These are phyloP conservation scores for Chlorella sorokiniana DNA, from an alignment of 139 green algal genomes.

Conservation along the genomic window DNA sequence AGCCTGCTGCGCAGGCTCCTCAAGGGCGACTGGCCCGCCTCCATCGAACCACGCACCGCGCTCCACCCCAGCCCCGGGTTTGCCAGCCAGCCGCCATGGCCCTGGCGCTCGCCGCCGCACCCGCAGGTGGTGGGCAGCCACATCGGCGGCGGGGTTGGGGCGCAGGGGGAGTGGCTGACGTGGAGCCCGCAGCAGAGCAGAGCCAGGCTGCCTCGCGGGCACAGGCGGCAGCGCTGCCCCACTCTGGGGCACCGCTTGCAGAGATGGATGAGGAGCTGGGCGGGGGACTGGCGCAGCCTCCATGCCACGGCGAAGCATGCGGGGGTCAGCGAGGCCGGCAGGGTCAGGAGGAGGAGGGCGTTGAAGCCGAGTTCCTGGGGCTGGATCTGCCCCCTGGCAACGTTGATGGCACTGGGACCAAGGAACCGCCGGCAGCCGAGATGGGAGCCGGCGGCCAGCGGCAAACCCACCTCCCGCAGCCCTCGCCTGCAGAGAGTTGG, in stretches of 20 bases:
- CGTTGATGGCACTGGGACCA: neutral
- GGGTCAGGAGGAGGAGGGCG: neutral
- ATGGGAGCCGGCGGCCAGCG: neutral
- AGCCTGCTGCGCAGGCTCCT: slow-evolving; percentile 11
- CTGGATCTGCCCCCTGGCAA: neutral
- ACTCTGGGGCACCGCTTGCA: neutral
- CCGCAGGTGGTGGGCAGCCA: neutral
- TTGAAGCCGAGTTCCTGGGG: too few relatives aligned
- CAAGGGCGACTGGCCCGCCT: slow-evolving; percentile 11
- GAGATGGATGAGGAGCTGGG: neutral
- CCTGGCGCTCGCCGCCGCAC: neutral
- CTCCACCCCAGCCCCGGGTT: neutral
- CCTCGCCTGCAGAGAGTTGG: neutral
- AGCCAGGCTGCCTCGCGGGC: too few relatives aligned
- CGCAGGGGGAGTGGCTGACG: too few relatives aligned
- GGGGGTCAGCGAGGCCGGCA: neutral
- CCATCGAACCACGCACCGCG: neutral
- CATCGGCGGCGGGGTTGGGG: too few relatives aligned
- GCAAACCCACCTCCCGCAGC: neutral
- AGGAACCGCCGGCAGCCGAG: neutral
- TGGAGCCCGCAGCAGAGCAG: too few relatives aligned
- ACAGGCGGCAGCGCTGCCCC: too few relatives aligned
- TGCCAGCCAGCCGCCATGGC: neutral
- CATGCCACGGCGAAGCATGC: neutral
- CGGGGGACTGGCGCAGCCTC: neutral